These are phyloP conservation scores for Lupinus albus DNA, from an alignment of 306 rosid genomes.

Conservation along the genomic window DNA sequence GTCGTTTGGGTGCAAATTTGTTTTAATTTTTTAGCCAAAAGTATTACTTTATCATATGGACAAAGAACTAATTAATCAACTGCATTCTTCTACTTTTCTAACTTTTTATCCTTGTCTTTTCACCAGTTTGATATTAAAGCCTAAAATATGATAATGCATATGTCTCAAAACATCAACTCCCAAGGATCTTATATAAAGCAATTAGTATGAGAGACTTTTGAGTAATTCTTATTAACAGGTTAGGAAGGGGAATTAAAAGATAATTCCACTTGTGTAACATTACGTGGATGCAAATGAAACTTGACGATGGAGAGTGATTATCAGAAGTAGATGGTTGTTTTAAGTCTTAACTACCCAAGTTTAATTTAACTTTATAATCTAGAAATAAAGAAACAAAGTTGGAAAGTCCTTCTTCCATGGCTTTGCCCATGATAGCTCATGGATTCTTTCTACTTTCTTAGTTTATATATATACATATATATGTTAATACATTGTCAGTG, in stretches of 20 bases:
- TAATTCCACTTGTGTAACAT: not conserved
- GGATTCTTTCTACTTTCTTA: not conserved
- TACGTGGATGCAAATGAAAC: constrained; percentile 12
- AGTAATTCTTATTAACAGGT: not conserved
- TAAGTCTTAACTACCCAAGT: constrained; percentile 30
- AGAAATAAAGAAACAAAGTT: not conserved
- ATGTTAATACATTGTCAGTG: no score
- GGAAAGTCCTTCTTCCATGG: constrained; percentile 19
- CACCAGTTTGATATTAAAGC: no score
- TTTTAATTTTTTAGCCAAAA: no score
- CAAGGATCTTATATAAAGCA: not conserved
- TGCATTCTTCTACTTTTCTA: not conserved
- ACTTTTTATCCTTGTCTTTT: not conserved
- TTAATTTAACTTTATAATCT: not conserved
- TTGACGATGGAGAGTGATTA: constrained; percentile 34
- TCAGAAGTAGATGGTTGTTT: constrained; percentile 23
- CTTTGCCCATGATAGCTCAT: not conserved
- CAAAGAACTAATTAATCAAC: no score
- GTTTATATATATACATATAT: no score
- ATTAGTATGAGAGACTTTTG: not conserved
- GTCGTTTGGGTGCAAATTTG: constrained; percentile 35
- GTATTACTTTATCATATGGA: no score
- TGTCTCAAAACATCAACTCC: not conserved
- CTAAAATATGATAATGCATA: not conserved
- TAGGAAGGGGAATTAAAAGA: not conserved